A percentile compares a stretch with the other conserved stretches of the same genome.
Conservation (phyloP, 768 basidiomycete genomes). For the Glaciozyma antarctica region DNA sequence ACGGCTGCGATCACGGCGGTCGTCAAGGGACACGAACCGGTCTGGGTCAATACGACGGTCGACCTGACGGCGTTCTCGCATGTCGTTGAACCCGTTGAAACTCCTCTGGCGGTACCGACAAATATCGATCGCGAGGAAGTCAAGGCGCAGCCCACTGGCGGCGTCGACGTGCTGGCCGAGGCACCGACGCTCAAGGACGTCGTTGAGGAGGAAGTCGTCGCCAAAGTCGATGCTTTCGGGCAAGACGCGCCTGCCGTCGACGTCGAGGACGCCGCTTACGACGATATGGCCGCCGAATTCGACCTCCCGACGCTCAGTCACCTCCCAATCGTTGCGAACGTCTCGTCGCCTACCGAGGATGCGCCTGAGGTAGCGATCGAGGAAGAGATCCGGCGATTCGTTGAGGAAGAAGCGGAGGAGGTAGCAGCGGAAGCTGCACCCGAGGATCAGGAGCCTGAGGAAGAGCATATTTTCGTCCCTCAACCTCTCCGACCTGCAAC, state of each 20-base stretch:
- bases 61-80: neutral
- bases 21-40: neutral
- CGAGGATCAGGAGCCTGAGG: neutral
- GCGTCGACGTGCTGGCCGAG: no score
- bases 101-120: no score
- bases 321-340: no score
- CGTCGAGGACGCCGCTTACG: no score
- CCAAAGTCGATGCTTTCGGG: no score
- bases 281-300: no score
- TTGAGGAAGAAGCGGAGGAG: neutral
- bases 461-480: constrained; percentile 2
- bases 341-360: no score
- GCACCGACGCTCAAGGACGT: no score
- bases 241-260: no score
- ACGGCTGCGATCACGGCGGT: neutral
- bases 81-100: neutral
- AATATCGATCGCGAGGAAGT: neutral
- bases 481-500: constrained; percentile 7
- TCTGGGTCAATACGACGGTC: neutral
- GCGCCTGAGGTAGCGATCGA: no score
- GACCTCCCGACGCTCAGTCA: no score
- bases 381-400: neutral
- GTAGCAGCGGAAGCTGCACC: neutral
- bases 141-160: neutral
- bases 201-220: no score